A percentile compares a stretch with the other conserved stretches of the same genome.
Conservation (phyloP, 2,329 filamentous ascomycete genomes). For the Aaosphaeria pasadenensis region DNA sequence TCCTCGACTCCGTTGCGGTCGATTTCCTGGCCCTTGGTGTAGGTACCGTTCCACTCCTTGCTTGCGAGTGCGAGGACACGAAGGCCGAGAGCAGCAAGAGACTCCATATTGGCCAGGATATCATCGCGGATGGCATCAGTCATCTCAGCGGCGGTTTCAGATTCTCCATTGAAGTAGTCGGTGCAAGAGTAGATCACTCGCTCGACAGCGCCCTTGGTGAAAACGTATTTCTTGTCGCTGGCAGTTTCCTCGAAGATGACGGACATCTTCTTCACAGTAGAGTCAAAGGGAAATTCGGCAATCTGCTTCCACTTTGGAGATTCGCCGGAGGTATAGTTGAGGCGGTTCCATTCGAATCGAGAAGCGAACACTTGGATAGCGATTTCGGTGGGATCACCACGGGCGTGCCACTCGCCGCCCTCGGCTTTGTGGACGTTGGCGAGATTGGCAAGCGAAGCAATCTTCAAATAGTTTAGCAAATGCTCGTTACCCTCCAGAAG, state of each 20-base stretch:
- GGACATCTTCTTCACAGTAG: constrained; percentile 73
- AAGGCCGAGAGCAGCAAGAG: constrained; percentile 63
- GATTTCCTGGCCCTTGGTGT: constrained; percentile 45
- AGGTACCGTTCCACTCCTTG: constrained; percentile 42
- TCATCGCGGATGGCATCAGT: constrained; percentile 53
- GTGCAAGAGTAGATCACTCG: constrained; percentile 64
- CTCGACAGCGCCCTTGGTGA: constrained; percentile 69
- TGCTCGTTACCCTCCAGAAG: constrained; percentile 19
- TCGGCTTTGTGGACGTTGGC: constrained; percentile 48
- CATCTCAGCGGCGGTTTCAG: constrained; percentile 41
- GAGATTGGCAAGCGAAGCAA: constrained; percentile 47
- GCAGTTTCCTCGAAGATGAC: constrained; percentile 58
- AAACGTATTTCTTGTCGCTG: constrained; percentile 44
- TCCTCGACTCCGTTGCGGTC: constrained; percentile 64
- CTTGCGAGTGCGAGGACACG: constrained; percentile 67
- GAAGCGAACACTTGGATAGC: constrained; percentile 72
- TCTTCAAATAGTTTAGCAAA: constrained; percentile 33
- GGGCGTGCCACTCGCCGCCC: constrained; percentile 37
- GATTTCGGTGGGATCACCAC: constrained; percentile 59
- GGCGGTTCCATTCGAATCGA: constrained; percentile 63
- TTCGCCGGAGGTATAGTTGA: constrained; percentile 46
- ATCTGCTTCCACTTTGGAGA: constrained; percentile 36
- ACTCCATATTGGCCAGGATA: constrained; percentile 67
- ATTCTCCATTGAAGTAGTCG: constrained; percentile 45
- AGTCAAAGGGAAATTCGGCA: constrained; percentile 72